phyloP scores from a whole-genome alignment of 2,329 filamentous ascomycete species.

The Ascochyta rabiei region DNA sequence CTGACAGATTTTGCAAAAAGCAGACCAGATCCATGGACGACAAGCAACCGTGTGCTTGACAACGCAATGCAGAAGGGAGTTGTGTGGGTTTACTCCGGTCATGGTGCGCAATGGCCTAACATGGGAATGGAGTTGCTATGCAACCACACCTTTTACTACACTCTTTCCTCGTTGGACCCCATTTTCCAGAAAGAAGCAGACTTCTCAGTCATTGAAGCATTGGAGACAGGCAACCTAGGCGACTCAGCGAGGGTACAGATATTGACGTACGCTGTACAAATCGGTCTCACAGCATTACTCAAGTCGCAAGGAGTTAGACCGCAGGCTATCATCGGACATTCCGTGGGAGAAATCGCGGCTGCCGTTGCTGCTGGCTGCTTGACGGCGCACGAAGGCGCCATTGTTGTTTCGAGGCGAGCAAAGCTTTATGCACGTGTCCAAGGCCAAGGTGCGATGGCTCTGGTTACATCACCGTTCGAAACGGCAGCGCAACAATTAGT shows the following conservation, averaged over 20 bases:
- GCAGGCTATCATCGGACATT: constrained; percentile 51
- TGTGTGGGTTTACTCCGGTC: constrained; percentile 53
- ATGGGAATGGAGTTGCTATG: constrained; percentile 51
- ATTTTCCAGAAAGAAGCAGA: constrained; percentile 24
- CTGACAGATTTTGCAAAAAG: constrained; percentile 24
- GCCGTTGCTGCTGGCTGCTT: constrained; percentile 39
- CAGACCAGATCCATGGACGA: constrained; percentile 1
- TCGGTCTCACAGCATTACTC: constrained; percentile 42
- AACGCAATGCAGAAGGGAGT: constrained; percentile 22
- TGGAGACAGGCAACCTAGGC: constrained; percentile 26
- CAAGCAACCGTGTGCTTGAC: constrained; percentile 16
- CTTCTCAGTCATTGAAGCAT: constrained; percentile 26
- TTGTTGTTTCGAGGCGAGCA: constrained; percentile 46
- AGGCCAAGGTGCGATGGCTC: constrained; percentile 40
- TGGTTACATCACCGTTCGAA: constrained; percentile 42
- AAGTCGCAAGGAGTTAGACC: constrained; percentile 39
- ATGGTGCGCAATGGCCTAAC: constrained; percentile 52
- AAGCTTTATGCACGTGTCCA: constrained; percentile 40
- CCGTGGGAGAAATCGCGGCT: constrained; percentile 51
- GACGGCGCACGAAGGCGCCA: constrained; percentile 43
- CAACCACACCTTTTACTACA: constrained; percentile 27
- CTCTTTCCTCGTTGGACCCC: constrained; percentile 35
- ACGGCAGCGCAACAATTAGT: constrained; percentile 32
- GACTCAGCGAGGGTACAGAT: constrained; percentile 40
- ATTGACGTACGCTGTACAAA: constrained; percentile 48